Conservation (phyloP, 495 filamentous ascomycete genomes). For the Trichoderma gamsii region DNA sequence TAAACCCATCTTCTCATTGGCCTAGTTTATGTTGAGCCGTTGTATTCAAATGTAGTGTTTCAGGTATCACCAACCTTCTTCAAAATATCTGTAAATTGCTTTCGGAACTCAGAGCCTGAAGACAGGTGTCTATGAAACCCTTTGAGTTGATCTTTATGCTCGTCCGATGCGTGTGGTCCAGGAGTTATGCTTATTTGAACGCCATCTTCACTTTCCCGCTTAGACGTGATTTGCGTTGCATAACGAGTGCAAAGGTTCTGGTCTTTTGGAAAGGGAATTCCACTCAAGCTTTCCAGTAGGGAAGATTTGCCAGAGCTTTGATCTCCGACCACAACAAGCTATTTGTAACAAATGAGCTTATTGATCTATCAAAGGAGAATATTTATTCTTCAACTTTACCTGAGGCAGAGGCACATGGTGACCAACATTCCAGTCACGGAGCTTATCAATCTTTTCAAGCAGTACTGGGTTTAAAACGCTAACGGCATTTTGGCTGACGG, state of each 20-base stretch:
- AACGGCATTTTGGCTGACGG: not conserved
- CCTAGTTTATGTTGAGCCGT: slow-evolving; percentile 22
- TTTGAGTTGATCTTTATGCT: slow-evolving; percentile 20
- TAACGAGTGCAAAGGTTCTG: slow-evolving; percentile 47
- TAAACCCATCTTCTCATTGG: slow-evolving; percentile 35
- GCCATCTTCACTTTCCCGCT: slow-evolving; percentile 21
- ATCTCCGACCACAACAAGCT: slow-evolving; percentile 43
- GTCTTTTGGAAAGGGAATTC: slow-evolving; percentile 40
- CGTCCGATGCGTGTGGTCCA: slow-evolving; percentile 25
- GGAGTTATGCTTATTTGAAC: slow-evolving; percentile 41
- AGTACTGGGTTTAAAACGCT: not conserved
- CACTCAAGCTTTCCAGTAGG: slow-evolving; percentile 43
- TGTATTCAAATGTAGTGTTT: not conserved
- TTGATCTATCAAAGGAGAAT: not conserved
- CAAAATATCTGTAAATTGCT: slow-evolving; percentile 23
- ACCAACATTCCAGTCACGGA: slow-evolving; percentile 38
- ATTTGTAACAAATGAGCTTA: not conserved
- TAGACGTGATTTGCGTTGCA: slow-evolving; percentile 50
- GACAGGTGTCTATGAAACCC: slow-evolving; percentile 16
- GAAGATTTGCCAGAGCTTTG: slow-evolving; percentile 46
- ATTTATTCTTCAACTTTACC: slow-evolving; percentile 15
- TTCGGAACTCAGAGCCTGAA: slow-evolving; percentile 19
- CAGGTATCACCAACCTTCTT: slow-evolving; percentile 22
- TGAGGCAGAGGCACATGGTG: slow-evolving; percentile 34
- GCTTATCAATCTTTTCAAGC: slow-evolving; percentile 32